Conservation (phyloP, 1,284 basidiomycete genomes). For the Sporisorium iseilematis-ciliati region DNA sequence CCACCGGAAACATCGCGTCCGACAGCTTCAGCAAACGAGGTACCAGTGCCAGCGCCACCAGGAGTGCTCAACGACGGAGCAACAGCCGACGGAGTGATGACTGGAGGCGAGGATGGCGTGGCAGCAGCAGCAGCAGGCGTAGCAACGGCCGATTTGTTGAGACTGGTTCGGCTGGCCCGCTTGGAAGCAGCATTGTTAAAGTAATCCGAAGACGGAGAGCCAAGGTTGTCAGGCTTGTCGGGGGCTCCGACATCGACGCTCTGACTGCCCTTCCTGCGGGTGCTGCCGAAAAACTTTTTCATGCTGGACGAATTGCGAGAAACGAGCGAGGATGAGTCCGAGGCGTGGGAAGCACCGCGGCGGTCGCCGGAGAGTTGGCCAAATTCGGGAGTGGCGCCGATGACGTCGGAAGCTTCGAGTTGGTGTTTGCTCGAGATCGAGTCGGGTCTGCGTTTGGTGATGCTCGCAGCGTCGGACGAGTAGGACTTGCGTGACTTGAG, state of each 20-base stretch:
- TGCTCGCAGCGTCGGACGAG: constrained; percentile 29
- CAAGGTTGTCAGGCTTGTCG: constrained; percentile 7
- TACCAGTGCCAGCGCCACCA: constrained; percentile 7
- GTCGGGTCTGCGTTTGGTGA: constrained; percentile 20
- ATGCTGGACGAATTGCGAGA: constrained; percentile 48
- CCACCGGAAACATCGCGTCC: constrained; percentile 19
- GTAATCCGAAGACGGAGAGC: constrained; percentile 16
- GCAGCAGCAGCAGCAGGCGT: constrained; percentile 4
- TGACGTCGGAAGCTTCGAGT: constrained; percentile 46
- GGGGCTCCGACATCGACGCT: constrained; percentile 34
- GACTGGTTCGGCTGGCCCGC: constrained; percentile 31
- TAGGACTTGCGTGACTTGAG: constrained; percentile 44
- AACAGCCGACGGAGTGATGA: constrained; percentile 27
- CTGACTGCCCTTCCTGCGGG: constrained; percentile 43
- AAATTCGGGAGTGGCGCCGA: constrained; percentile 46
- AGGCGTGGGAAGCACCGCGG: constrained; percentile 26
- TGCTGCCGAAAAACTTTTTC: constrained; percentile 54
- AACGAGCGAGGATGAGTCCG: constrained; percentile 39
- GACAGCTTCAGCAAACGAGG: constrained; percentile 28
- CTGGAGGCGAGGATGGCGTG: constrained; percentile 17
- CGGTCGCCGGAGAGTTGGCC: constrained; percentile 16
- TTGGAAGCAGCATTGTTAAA: constrained; percentile 21
- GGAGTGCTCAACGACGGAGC: constrained; percentile 33
- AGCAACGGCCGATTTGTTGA: constrained; percentile 15
- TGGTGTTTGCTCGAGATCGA: constrained; percentile 10